A percentile compares a stretch with the other conserved stretches of the same genome.
These are phyloP conservation scores for Sugiyamaella xylanicola DNA, from an alignment of 1,139 yeast genomes.

Conservation along the genomic window DNA sequence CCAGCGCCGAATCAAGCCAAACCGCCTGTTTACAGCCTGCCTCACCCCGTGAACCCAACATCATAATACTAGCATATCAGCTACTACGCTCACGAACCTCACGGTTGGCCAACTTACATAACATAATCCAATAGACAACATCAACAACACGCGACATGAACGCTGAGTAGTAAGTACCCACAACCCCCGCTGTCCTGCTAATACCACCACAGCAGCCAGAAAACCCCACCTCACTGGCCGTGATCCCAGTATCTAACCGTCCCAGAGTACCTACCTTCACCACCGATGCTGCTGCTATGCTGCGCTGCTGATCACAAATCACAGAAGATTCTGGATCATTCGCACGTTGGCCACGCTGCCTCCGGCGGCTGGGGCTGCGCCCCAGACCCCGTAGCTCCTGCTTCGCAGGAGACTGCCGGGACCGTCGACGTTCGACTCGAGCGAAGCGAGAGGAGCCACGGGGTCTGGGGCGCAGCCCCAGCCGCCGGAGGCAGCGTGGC, in stretches of 20 bases:
- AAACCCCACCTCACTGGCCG: no score
- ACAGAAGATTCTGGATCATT: no score
- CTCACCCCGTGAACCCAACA: background rate
- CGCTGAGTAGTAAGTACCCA: background rate
- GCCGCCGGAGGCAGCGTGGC: constrained; percentile 16
- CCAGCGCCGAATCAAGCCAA: background rate
- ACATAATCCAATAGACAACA: background rate
- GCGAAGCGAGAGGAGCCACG: no score
- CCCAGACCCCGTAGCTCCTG: no score
- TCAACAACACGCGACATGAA: background rate
- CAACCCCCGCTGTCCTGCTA: background rate
- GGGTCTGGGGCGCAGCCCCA: constrained; percentile 1
- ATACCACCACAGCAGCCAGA: no score
- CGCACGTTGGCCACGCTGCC: no score
- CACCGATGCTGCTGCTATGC: no score
- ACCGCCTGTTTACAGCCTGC: background rate
- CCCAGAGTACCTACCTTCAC: no score
- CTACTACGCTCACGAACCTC: background rate
- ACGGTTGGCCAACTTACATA: background rate
- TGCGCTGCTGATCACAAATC: no score
- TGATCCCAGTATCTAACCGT: background rate
- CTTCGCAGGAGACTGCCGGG: no score
- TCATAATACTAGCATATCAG: background rate
- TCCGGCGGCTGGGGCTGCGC: no score
- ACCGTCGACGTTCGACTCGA: no score